phyloP scores from a whole-genome alignment of 1,284 basidiomycete genomes.

The Wolfiporia cocos region DNA sequence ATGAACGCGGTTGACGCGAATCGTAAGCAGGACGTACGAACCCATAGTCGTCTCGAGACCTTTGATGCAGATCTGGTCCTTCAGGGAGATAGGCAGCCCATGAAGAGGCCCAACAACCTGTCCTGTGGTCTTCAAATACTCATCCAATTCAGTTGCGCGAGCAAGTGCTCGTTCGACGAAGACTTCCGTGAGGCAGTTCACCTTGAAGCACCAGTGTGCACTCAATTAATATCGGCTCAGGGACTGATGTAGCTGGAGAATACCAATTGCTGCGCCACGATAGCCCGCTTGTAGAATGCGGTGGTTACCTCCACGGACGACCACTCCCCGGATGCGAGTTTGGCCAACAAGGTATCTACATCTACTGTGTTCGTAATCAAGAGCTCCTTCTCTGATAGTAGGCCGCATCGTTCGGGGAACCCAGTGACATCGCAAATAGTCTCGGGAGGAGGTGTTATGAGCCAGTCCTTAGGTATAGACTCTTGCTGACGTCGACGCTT shows the following conservation, averaged over 20 bases:
- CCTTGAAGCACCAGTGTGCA: slow-evolving; percentile 22
- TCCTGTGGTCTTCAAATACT: slow-evolving; percentile 32
- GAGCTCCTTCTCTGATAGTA: slow-evolving; percentile 40
- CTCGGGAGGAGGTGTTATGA: slow-evolving; percentile 27
- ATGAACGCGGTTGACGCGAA: too few species aligned
- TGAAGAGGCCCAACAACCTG: slow-evolving; percentile 43
- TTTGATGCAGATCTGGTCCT: slow-evolving; percentile 55
- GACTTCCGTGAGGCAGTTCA: slow-evolving; percentile 46
- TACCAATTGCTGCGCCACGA: slow-evolving; percentile 56
- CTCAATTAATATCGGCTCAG: neutral
- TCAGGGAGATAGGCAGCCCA: slow-evolving; percentile 47
- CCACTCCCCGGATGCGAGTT: slow-evolving; percentile 35
- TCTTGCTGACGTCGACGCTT: slow-evolving; percentile 38
- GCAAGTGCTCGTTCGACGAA: slow-evolving; percentile 41
- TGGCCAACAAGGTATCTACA: slow-evolving; percentile 31
- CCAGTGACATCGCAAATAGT: slow-evolving; percentile 34
- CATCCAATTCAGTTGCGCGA: slow-evolving; percentile 40
- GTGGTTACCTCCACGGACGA: slow-evolving; percentile 41
- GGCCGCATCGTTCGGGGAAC: slow-evolving; percentile 36
- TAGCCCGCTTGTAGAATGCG: slow-evolving; percentile 54
- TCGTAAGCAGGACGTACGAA: too few species aligned
- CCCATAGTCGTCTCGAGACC: slow-evolving; percentile 56
- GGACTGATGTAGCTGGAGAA: slow-evolving; percentile 4
- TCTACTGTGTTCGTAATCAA: slow-evolving; percentile 43
- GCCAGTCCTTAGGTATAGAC: slow-evolving; percentile 44